Evolutionary conservation across 768 basidiomycete species (phyloP).

Genomic region (Phaffia tasmanica): DNA sequence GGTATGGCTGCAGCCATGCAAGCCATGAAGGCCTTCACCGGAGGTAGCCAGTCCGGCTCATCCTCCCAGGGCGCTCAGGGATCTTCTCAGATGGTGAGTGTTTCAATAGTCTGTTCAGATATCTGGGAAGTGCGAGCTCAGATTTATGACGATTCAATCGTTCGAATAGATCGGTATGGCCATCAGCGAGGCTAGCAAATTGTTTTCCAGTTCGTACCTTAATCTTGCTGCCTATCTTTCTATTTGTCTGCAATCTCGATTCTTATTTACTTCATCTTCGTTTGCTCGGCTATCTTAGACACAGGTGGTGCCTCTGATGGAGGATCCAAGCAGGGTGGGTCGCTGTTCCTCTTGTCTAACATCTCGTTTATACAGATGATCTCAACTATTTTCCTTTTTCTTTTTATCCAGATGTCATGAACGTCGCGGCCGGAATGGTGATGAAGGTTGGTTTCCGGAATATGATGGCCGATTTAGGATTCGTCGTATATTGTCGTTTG

Average conservation of each 20-base stretch:
- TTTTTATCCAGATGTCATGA: slow-evolving; percentile 14
- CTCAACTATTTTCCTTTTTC: background rate
- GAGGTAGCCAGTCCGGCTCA: background rate
- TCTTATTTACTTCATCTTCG: background rate
- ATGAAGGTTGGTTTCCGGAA: slow-evolving; percentile 14
- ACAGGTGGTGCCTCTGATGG: slow-evolving; percentile 5
- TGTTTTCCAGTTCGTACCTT: slow-evolving; percentile 4
- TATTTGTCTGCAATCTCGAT: background rate
- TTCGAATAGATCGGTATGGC: slow-evolving; percentile 18
- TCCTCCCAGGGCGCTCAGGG: background rate
- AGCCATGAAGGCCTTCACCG: slow-evolving; percentile 22
- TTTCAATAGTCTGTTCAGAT: too few species aligned
- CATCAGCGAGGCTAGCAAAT: slow-evolving; percentile 20
- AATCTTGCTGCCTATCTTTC: background rate
- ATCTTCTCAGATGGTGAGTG: slow-evolving; percentile 21
- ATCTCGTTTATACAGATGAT: background rate
- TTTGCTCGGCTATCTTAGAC: background rate
- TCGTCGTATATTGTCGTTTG: background rate
- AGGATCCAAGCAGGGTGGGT: slow-evolving; percentile 7
- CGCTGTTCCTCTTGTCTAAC: background rate
- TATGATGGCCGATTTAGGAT: background rate
- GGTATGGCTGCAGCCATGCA: slow-evolving; percentile 20
- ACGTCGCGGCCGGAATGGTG: slow-evolving; percentile 8
- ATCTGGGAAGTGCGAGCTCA: background rate
- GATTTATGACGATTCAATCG: background rate